Percentiles rank a stretch among this genome's conserved stretches.
These are phyloP conservation scores for Tolypocladium endophyticum DNA, from an alignment of 2,329 filamentous ascomycete species.

Conservation along the genomic window DNA sequence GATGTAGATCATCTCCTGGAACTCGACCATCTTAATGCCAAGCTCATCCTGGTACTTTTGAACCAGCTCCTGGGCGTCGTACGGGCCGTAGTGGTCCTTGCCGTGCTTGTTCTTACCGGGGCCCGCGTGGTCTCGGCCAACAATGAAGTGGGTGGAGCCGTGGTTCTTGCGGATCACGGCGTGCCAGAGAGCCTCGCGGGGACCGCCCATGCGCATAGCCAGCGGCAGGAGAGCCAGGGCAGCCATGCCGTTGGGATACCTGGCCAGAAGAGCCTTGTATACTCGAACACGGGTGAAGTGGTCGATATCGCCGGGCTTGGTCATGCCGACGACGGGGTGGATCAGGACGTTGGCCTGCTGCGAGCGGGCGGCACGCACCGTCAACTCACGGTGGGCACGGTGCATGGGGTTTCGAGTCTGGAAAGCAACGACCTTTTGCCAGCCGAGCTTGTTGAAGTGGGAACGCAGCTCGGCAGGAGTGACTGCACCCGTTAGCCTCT, in stretches of 20 bases:
- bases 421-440: conserved; percentile 96
- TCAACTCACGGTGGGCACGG: conserved; percentile 94
- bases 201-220: conserved; percentile 98
- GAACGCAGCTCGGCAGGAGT: conserved; percentile 88
- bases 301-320: conserved; percentile 98
- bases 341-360: conserved; percentile 98
- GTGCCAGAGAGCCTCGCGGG: conserved; percentile 98
- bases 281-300: conserved; percentile 99
- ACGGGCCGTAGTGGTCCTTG: conserved; percentile 94
- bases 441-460: conserved; percentile 99
- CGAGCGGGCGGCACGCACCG: conserved; percentile 87
- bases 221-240: conserved; percentile 88
- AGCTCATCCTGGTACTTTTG: conserved; percentile 96
- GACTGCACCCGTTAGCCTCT: conserved; percentile 37
- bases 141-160: conserved; percentile 97
- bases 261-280: conserved; percentile 90
- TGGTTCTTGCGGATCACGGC: conserved; percentile 99
- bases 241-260: conserved; percentile 99
- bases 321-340: conserved; percentile 95
- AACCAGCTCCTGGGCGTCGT: conserved; percentile 91
- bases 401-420: conserved; percentile 99
- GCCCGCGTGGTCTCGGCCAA: conserved; percentile 94
- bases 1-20: conserved; percentile 99
- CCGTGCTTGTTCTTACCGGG: conserved; percentile 98
- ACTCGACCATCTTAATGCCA: conserved; percentile 96